phyloP scores from a whole-genome alignment of 2,329 filamentous ascomycete species.

The Sarocladium brachiariae region DNA sequence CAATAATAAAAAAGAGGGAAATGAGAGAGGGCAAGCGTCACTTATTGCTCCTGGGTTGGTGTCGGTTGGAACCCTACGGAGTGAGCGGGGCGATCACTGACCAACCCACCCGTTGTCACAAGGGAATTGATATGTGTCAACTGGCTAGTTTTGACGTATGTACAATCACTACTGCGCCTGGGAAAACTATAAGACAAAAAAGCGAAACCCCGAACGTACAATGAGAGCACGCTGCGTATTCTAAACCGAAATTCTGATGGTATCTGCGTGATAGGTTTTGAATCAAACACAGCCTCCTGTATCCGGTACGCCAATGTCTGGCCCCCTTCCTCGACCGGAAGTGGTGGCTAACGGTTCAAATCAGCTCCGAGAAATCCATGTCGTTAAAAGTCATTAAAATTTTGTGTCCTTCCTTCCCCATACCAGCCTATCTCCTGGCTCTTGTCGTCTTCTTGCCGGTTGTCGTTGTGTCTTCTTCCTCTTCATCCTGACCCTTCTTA shows the following conservation, averaged over 20 bases:
- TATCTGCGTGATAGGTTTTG: neutral
- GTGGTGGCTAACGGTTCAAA: neutral
- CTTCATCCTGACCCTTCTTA: slow-evolving; percentile 75
- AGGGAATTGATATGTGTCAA: neutral
- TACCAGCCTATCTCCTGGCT: neutral
- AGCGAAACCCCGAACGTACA: no score
- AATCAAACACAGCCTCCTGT: neutral
- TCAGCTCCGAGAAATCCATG: neutral
- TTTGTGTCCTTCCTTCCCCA: neutral
- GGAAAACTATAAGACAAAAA: no score
- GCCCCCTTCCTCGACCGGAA: neutral
- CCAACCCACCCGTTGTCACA: neutral
- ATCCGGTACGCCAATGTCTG: neutral
- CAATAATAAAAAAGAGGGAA: neutral
- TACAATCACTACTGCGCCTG: no score
- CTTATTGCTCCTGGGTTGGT: neutral
- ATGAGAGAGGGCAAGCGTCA: neutral
- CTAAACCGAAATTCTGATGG: neutral
- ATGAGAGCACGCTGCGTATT: no score
- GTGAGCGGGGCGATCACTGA: neutral
- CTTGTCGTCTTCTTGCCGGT: slow-evolving; percentile 50
- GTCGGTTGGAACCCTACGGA: neutral
- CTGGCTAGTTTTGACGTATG: no score
- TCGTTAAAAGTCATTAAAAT: neutral
- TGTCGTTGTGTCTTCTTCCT: slow-evolving; percentile 64